Evolutionary conservation across 495 filamentous ascomycete species (phyloP), one percentile per base, ranked within the genome.

Genomic region (Daldinia concentrica): DNA sequence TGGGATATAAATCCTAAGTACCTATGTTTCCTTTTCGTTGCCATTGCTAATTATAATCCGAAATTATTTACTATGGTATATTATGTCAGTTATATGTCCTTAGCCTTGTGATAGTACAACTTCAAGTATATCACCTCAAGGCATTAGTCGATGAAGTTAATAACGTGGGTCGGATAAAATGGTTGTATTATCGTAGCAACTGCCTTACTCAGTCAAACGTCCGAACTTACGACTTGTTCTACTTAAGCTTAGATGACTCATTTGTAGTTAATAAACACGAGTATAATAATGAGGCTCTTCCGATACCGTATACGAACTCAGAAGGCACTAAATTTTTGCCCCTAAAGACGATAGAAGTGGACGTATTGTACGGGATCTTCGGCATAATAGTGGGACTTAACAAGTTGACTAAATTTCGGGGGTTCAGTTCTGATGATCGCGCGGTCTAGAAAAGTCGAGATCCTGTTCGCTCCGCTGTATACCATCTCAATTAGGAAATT

Each of bases 401-500:
- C 15, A 34, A 24, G 34, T 19, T 37, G 55, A 37, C 17, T 36
- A 37, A 14, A 58, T 14, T 15, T 41, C 22, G n/a, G 30, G 30
- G 22, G 8, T 39, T 24, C 17, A 58, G 17, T 17, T 37, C 15
- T 58, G 19, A 37, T 6, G 22, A 45, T 48, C n/a, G 15, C 19
- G 50, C 43, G 22, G 50, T 64, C 17, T 39, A 34, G 34, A 55
- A 41, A 41, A 48, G 36, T 27, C 45, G 48, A 14, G 37, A 64
- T 34, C 22, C 37, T n/a, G 22, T n/a, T 17, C 27, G 32, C 24
- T 41, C 26, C 55, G 55, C 39, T 2, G 11, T 26, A 32, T 34
- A 34, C 43, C 37, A 32, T n/a, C 26, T 36, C 30, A 5, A 34
- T 57, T 29, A 15, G 27, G 29, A 48, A 48, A 34, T 26, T 34